Base-by-base conservation (phyloP, 768 basidiomycete species). In the Suillus cothurnatus region DNA sequence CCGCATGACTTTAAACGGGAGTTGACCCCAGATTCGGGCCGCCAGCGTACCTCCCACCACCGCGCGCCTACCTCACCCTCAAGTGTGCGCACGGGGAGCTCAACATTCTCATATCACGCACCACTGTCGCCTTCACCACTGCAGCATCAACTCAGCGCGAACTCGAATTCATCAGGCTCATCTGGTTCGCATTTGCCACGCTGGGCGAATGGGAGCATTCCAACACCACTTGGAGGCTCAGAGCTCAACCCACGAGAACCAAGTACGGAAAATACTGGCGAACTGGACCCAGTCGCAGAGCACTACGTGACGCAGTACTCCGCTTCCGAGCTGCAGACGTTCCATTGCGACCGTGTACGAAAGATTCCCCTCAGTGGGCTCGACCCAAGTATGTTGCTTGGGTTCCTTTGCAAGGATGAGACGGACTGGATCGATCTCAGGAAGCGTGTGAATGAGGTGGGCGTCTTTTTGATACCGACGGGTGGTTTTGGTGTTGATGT, bases 331-430 rank as follows among this genome's bases (percentile, higher is more conserved):
- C 79, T 98, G 39, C 86, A 86, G 71, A 97, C 93, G 15, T 99
- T 95, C 81, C 97, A 99, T 77, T 95, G 95, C 74, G 97, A 99
- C n/a, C 88, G 91, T 21, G 91, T 99, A 45, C 84, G 94, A 73
- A 98, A 97, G 86, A 97, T 99, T 93, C 91, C 91, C 0, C 77
- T 99, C 41, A 86, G 88, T 47, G 92, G 91, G 34, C 80, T 99
- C 62, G 97, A 99, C 75, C 97, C 97, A 28, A 97, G 95, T 70
- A 98, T 99, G 97, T 81, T 99, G 8, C 85, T 99, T 65, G 96
- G 96, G 14, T 99, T 99, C 74, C 73, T 98, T 69, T 90, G 91
- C 74, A 86, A 85, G 70, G 88, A 93, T 72, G 91, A 94, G 77
- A 80, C 73, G 21, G 97, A 99, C 62, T 99, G 94, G 92, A 75